Conservation (phyloP, 495 filamentous ascomycete species). For the Chaetomium cochliodes region DNA sequence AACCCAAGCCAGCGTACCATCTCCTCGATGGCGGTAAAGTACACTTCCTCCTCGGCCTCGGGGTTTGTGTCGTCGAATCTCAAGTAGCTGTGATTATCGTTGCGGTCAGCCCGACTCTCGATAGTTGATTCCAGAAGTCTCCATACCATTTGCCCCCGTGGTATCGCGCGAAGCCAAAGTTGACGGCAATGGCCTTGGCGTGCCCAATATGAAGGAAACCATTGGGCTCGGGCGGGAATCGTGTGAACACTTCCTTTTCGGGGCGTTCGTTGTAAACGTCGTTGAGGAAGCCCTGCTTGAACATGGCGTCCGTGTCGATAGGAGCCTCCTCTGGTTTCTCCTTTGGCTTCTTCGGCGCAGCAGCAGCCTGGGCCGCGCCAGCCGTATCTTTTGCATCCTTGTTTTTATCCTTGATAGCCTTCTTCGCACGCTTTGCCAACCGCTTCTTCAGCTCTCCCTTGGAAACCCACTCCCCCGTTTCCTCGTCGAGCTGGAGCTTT, state of each 20-base stretch:
- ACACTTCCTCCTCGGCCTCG: conserved; percentile 75
- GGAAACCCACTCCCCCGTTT: conserved; percentile 65
- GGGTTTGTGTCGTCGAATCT: conserved; percentile 84
- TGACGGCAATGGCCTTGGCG: conserved; percentile 93
- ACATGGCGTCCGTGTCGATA: conserved; percentile 69
- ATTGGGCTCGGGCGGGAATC: conserved; percentile 92
- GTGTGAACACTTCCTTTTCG: conserved; percentile 63
- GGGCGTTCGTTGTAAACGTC: conserved; percentile 78
- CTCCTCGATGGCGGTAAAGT: conserved; percentile 73
- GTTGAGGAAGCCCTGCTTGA: conserved; percentile 79
- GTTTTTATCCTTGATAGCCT: conserved; percentile 52
- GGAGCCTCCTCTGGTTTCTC: conserved; percentile 47
- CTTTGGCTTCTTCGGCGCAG: conserved; percentile 45
- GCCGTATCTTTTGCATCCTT: conserved; percentile 33
- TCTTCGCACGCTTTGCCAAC: conserved; percentile 59
- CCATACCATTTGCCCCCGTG: conserved; percentile 68
- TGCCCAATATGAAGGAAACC: conserved; percentile 79
- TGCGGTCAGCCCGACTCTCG: background rate
- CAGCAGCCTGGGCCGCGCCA: conserved; percentile 29
- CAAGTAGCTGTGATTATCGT: conserved; percentile 47
- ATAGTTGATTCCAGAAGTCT: background rate
- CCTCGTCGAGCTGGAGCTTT: conserved; percentile 63
- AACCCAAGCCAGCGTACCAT: conserved; percentile 83
- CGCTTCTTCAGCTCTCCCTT: conserved; percentile 67
- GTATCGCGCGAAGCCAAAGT: conserved; percentile 90